Conservation (phyloP, 371 early-diverging fungal species). For the Catenaria anguillulae region DNA sequence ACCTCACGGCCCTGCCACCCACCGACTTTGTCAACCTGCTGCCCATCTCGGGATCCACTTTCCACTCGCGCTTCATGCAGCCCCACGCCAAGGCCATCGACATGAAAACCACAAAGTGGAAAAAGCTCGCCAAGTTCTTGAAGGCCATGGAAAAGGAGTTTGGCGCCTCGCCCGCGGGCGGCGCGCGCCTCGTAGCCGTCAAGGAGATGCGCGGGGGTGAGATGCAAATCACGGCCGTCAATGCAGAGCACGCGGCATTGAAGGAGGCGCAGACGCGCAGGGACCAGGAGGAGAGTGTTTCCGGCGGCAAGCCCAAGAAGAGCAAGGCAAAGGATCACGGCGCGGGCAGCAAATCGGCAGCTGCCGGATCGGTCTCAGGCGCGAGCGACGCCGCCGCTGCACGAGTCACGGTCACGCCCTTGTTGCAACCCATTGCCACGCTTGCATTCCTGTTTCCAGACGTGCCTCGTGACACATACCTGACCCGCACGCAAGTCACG, state of each 20-base stretch:
- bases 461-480: background rate
- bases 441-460: background rate
- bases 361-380: no score
- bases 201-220: background rate
- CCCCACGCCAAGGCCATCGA: background rate
- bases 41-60: background rate
- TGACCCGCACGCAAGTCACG: background rate
- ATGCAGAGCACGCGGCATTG: background rate
- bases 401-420: background rate
- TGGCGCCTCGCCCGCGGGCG: background rate
- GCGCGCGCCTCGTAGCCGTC: background rate
- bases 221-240: background rate
- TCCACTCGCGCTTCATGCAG: background rate
- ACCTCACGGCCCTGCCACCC: background rate
- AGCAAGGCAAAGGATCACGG: no score
- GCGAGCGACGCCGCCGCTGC: background rate
- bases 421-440: background rate
- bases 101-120: background rate
- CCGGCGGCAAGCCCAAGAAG: background rate
- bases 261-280: background rate
- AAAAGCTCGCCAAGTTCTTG: background rate
- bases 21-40: no score
- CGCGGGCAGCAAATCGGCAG: background rate
- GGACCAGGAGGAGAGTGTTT: background rate
- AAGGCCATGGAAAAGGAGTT: background rate